A percentile compares a stretch with the other conserved stretches of the same genome.
Evolutionary conservation across 108 stramenopile genomes (phyloP).

Genomic region (Pseudonitzschia multistriata): DNA sequence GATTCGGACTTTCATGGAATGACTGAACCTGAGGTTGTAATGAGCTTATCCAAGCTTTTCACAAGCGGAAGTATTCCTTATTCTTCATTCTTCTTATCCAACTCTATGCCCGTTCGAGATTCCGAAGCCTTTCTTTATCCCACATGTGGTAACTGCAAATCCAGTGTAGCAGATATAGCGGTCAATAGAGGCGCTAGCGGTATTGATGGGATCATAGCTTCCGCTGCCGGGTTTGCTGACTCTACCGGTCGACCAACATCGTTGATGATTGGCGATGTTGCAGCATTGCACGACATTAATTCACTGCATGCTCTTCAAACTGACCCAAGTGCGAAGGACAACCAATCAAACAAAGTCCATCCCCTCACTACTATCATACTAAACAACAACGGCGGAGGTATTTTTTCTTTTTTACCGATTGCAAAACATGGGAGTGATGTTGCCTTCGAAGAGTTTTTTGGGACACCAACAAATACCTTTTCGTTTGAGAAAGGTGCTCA

Average conservation of each 20-base stretch:
- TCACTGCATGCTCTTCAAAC: slow-evolving; percentile 69
- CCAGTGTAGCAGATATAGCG: slow-evolving; percentile 35
- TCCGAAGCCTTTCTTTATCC: slow-evolving; percentile 87
- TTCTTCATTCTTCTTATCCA: slow-evolving; percentile 64
- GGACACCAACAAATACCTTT: slow-evolving; percentile 82
- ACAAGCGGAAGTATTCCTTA: slow-evolving; percentile 8
- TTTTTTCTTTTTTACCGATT: slow-evolving; percentile 94
- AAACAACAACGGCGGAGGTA: slow-evolving; percentile 93
- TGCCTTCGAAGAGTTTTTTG: slow-evolving; percentile 87
- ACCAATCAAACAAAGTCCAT: slow-evolving; percentile 32
- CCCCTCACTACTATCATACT: slow-evolving; percentile 73
- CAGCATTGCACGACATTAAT: slow-evolving; percentile 87
- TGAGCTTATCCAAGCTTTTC: slow-evolving; percentile 58
- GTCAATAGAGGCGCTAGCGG: slow-evolving; percentile 93
- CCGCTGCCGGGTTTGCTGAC: slow-evolving; percentile 85
- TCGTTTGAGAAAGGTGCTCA: slow-evolving; percentile 57
- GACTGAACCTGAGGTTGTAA: slow-evolving; percentile 82
- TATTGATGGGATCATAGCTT: slow-evolving; percentile 89
- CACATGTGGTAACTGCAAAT: slow-evolving; percentile 11
- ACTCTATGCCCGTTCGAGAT: slow-evolving; percentile 93
- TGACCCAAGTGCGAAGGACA: slow-evolving; percentile 10
- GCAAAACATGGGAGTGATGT: slow-evolving; percentile 85
- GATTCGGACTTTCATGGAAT: neutral
- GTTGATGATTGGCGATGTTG: slow-evolving; percentile 85
- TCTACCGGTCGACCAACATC: slow-evolving; percentile 56